Conservation (phyloP, 192 early-diverging fungal genomes). For the Coemansia sp. region DNA sequence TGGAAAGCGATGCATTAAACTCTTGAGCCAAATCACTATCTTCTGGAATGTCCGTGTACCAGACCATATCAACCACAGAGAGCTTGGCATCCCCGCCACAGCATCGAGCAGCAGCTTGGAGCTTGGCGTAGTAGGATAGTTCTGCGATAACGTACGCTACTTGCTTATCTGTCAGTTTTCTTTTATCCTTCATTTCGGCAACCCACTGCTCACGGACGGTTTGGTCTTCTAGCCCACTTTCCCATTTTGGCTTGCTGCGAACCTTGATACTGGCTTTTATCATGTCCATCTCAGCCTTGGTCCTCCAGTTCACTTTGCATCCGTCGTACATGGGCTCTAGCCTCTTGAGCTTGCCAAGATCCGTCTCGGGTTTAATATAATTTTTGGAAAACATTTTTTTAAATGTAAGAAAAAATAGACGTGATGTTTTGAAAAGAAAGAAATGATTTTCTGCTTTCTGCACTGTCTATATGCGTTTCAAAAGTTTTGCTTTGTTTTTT, state of each 20-base stretch:
- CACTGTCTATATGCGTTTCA: not conserved
- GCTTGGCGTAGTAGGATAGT: not conserved
- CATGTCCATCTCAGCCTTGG: not conserved
- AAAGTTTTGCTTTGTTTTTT: not conserved
- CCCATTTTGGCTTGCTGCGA: not conserved
- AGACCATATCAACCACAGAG: constrained; percentile 5
- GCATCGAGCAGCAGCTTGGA: not conserved
- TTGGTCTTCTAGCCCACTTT: not conserved
- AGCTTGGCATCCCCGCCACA: not conserved
- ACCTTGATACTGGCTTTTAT: not conserved
- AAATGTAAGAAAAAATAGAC: no score
- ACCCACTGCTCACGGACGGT: not conserved
- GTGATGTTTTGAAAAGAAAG: no score
- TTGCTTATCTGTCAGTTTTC: not conserved
- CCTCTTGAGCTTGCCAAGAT: no score
- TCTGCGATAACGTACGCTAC: not conserved
- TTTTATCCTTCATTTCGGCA: not conserved
- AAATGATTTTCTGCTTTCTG: not conserved
- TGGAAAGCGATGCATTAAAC: not conserved
- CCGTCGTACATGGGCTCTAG: no score
- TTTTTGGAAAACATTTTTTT: no score
- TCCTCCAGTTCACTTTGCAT: not conserved
- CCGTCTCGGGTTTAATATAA: no score
- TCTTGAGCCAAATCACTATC: not conserved
- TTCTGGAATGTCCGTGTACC: not conserved